Conservation (phyloP, 805 yeast species). For the Myxozyma neglecta region DNA sequence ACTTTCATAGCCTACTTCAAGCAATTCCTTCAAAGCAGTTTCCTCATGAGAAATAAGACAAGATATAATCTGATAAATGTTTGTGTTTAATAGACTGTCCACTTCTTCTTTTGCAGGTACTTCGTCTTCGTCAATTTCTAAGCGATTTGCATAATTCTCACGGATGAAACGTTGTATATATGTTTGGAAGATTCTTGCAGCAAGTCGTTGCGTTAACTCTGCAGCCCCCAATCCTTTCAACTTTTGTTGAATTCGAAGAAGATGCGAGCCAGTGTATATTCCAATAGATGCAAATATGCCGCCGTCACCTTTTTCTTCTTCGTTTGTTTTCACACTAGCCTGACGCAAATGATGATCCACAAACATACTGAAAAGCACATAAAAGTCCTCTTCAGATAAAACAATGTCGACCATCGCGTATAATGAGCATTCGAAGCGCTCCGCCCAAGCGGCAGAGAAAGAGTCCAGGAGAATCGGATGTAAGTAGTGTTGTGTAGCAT, state of each 20-base stretch:
- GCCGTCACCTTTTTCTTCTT: not conserved
- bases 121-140: constrained; percentile 20
- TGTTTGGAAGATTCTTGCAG: constrained; percentile 17
- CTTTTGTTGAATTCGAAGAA: not conserved
- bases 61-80: constrained; percentile 2
- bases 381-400: constrained; percentile 20
- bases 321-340: not conserved
- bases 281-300: constrained; percentile 1
- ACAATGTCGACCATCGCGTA: constrained; percentile 24
- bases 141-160: constrained; percentile 5
- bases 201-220: constrained; percentile 12
- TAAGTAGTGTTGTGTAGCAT: constrained; percentile 21
- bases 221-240: constrained; percentile 9
- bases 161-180: constrained; percentile 19
- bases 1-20: constrained; percentile 17
- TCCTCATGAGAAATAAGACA: constrained; percentile 13
- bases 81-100: constrained; percentile 5
- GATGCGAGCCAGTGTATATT: not conserved
- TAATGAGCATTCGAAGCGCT: constrained; percentile 16
- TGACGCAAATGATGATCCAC: constrained; percentile 9
- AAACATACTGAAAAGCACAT: constrained; percentile 10
- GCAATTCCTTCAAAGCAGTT: constrained; percentile 5
- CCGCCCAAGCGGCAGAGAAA: not conserved
- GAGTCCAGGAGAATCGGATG: constrained; percentile 13
- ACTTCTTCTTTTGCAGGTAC: constrained; percentile 12